Evolutionary conservation across 164 flowering plant genomes (phyloP).

Genomic region (Liriodendron chinense): DNA sequence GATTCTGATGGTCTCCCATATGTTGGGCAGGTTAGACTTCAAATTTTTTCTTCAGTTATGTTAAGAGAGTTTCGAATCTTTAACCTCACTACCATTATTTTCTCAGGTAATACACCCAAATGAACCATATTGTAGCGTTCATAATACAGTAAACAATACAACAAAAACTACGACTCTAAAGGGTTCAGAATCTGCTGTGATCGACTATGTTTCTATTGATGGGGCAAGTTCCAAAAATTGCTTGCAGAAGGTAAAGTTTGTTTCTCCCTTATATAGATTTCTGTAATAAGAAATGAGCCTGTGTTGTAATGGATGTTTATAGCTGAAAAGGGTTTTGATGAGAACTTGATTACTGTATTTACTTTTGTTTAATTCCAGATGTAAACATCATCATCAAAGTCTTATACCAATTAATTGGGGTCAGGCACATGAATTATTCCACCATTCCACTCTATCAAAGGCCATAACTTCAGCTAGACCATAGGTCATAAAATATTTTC

Average conservation of each 20-base stretch:
- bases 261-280: neutral
- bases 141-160: constrained; percentile 36
- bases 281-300: neutral
- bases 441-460: no score
- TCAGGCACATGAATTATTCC: no score
- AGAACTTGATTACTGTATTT: no score
- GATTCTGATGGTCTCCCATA: constrained; percentile 92
- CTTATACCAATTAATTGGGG: no score
- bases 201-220: constrained; percentile 86
- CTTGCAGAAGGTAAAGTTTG: constrained; percentile 57
- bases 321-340: no score
- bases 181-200: constrained; percentile 68
- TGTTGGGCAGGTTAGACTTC: constrained; percentile 74
- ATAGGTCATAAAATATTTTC: no score
- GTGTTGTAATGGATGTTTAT: neutral
- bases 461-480: no score
- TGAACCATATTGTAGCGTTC: constrained; percentile 58
- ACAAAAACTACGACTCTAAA: constrained; percentile 29
- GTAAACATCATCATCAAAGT: no score
- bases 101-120: constrained; percentile 58
- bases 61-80: neutral
- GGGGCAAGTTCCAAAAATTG: constrained; percentile 40
- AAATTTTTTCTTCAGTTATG: neutral
- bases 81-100: neutral
- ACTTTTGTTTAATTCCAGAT: no score